Evolutionary conservation across 495 filamentous ascomycete genomes (phyloP), one percentile per base, ranked within the genome.

Genomic region (Penicillium coffeae): DNA sequence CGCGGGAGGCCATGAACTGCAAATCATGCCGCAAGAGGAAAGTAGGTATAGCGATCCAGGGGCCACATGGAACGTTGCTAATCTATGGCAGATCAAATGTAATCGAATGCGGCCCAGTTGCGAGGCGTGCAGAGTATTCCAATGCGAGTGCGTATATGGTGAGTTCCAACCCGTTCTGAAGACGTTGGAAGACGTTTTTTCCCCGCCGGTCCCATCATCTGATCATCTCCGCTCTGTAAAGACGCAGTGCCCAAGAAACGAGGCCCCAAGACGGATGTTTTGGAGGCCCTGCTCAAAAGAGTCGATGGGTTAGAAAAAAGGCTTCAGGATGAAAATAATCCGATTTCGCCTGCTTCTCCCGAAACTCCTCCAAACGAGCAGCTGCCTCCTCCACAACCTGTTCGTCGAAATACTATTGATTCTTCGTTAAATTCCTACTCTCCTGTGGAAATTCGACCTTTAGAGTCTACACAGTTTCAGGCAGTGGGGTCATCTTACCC

Each of bases 1-100:
- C 85, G 18, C 83, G 88, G 54, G 87, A 92, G 71, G 85, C 87
- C 15, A 94, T 94, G 89, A 94, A 94, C 66, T 94, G 89, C 80
- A 92, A 94, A 64, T 90, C 86, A 18, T 94, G 89, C 74, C 82
- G 89, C 54, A 94, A 91, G 65, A 78, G 89, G 59, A 94, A 94
- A 76, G 87, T 89, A 42, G 2, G 42, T 63, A 37, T 18, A 12
- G 14, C 25, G 13, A 30, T 30, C 25, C 25, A 30, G 25, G 25
- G 25, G 25, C 10, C 25, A 30, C 5, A 30, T 4, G 10, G 25
- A 30, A 30, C 19, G 7, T 20, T 38, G 7, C 20, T 10, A 21
- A 40, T 15, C 13, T n/a, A 22, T 12, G 1, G 4, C 54, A 89
- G 88, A 92, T 92, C 74, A 94, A 94, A 69, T 94, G 89, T 69